phyloP scores from a whole-genome alignment of 1,284 basidiomycete genomes.

The Irpex lacteus region DNA sequence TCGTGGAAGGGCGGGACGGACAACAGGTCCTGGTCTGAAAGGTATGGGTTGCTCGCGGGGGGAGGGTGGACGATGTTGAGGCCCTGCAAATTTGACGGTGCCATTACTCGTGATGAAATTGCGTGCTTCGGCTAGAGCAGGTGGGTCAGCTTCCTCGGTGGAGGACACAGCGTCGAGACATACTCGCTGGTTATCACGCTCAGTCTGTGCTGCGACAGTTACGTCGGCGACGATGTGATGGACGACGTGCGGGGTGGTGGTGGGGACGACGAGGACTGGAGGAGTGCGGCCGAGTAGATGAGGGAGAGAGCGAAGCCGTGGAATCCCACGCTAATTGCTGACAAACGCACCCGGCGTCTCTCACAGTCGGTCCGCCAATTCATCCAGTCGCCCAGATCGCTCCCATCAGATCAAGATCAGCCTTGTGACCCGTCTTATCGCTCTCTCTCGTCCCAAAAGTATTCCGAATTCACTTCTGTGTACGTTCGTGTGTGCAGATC shows the following conservation, averaged over 20 bases:
- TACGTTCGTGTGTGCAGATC: background rate
- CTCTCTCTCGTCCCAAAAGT: background rate
- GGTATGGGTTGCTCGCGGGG: conserved; percentile 36
- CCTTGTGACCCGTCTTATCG: background rate
- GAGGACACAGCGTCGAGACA: background rate
- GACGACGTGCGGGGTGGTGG: background rate
- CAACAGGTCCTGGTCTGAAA: conserved; percentile 56
- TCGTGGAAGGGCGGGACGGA: conserved; percentile 64
- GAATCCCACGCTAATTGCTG: background rate
- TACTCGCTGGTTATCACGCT: background rate
- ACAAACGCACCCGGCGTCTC: background rate
- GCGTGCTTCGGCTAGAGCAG: conserved; percentile 11
- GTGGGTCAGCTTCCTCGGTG: background rate
- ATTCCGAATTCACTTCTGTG: background rate
- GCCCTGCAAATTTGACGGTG: conserved; percentile 66
- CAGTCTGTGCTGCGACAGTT: background rate
- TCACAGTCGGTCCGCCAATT: background rate
- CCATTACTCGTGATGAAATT: conserved; percentile 33
- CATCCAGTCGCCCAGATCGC: too few relatives aligned
- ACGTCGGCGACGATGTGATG: background rate
- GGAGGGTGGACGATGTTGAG: conserved; percentile 70
- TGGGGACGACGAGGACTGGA: background rate
- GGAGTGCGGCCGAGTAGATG: background rate
- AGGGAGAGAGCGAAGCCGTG: too few relatives aligned
- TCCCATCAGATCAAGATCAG: background rate